These are phyloP conservation scores for Helianthus tuberosus DNA, from an alignment of 129 eudicot genomes.

Conservation along the genomic window DNA sequence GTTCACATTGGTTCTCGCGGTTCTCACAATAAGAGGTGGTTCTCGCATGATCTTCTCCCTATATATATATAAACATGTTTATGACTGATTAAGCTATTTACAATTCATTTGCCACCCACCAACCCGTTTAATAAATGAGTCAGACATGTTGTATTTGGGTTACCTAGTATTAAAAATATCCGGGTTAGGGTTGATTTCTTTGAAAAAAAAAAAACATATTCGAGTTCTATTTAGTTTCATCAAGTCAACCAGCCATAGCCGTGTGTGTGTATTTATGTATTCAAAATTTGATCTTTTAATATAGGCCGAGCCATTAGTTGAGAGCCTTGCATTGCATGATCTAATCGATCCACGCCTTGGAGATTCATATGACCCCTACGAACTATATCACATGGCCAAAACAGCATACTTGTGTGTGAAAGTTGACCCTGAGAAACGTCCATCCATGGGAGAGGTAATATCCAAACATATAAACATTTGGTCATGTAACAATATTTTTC, in stretches of 20 bases:
- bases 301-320: slow-evolving; percentile 66
- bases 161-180: too few species aligned
- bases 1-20: too few species aligned
- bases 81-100: too few species aligned
- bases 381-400: slow-evolving; percentile 77
- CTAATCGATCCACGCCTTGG: slow-evolving; percentile 70
- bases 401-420: slow-evolving; percentile 79
- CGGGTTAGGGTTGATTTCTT: too few species aligned
- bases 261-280: neutral
- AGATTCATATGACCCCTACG: slow-evolving; percentile 67
- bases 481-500: neutral
- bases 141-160: too few species aligned
- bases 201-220: too few species aligned
- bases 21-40: too few species aligned
- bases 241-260: neutral
- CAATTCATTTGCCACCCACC: too few species aligned
- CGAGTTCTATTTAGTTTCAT: too few species aligned
- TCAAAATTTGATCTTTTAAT: slow-evolving; percentile 13
- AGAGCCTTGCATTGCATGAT: slow-evolving; percentile 71
- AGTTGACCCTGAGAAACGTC: slow-evolving; percentile 71
- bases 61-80: too few species aligned
- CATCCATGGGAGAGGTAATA: slow-evolving; percentile 84
- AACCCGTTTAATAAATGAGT: too few species aligned
- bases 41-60: too few species aligned
- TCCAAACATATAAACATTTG: neutral